Conservation (phyloP, 176 grass and related monocot genomes). For the Zizania latifolia region DNA sequence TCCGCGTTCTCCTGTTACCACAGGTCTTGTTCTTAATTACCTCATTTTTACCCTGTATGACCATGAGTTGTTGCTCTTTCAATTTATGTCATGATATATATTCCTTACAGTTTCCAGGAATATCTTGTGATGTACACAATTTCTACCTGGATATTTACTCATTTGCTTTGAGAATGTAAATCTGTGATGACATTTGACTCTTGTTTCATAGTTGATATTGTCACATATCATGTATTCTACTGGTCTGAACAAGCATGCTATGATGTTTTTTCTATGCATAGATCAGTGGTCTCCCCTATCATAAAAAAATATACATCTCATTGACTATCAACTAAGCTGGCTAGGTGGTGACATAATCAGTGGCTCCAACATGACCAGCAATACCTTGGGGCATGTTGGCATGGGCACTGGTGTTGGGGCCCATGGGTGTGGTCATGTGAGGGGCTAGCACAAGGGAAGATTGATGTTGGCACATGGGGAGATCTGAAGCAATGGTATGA, state of each 20-base stretch:
- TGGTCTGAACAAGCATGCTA: neutral
- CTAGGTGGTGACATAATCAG: too few relatives aligned
- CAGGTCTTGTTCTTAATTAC: slow-evolving; percentile 48
- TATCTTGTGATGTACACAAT: slow-evolving; percentile 4
- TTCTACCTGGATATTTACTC: neutral
- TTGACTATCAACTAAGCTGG: too few relatives aligned
- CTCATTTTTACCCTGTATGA: slow-evolving; percentile 1
- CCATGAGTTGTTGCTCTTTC: neutral
- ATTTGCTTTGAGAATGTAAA: neutral
- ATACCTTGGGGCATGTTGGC: too few relatives aligned
- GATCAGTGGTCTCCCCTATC: neutral
- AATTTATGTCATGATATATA: slow-evolving; percentile 2
- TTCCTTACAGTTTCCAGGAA: neutral
- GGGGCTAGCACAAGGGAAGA: too few relatives aligned
- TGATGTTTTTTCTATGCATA: neutral
- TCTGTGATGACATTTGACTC: slow-evolving; percentile 5
- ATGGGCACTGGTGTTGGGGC: too few relatives aligned
- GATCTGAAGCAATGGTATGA: too few relatives aligned
- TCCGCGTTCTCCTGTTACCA: slow-evolving; percentile 58
- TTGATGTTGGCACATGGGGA: too few relatives aligned
- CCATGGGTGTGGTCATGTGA: too few relatives aligned
- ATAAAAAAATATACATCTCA: neutral
- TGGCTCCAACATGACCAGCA: too few relatives aligned
- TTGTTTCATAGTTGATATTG: slow-evolving; percentile 1
- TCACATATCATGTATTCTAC: neutral